These are phyloP conservation scores for Myrica gale DNA, from an alignment of 306 rosid species.

Conservation along the genomic window DNA sequence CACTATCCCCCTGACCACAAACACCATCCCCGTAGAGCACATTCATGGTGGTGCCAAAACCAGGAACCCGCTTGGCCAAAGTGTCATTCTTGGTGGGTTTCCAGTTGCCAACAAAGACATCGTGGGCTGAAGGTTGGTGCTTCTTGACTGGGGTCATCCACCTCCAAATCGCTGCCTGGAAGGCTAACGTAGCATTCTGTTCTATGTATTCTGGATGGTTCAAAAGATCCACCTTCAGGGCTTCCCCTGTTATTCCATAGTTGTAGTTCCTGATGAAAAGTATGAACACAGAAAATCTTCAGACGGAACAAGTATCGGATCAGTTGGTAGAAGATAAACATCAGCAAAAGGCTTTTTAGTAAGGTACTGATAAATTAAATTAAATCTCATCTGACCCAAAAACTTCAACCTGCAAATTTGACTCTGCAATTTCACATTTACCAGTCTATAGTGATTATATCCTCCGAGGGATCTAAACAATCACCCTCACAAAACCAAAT, in stretches of 20 bases:
- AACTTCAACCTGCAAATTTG: no score
- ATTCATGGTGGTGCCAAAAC: slow-evolving; percentile 94
- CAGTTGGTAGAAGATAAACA: no score
- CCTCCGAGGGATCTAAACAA: no score
- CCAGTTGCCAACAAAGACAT: slow-evolving; percentile 79
- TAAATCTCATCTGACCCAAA: no score
- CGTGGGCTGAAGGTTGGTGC: slow-evolving; percentile 82
- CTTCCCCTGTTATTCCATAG: slow-evolving; percentile 74
- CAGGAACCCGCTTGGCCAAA: slow-evolving; percentile 62
- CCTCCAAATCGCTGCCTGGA: slow-evolving; percentile 85
- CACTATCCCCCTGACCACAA: slow-evolving; percentile 81
- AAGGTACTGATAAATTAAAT: no score
- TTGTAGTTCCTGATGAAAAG: slow-evolving; percentile 76
- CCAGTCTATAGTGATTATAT: no score
- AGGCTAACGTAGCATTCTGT: slow-evolving; percentile 90
- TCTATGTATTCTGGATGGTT: slow-evolving; percentile 87
- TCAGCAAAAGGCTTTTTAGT: no score
- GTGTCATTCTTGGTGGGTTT: slow-evolving; percentile 95
- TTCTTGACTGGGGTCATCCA: slow-evolving; percentile 82
- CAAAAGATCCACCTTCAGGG: slow-evolving; percentile 67
- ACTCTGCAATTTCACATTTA: no score
- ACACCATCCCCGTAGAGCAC: slow-evolving; percentile 73
- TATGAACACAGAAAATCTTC: slow-evolving; percentile 20
- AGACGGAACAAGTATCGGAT: background rate
- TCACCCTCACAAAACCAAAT: no score